Conservation (phyloP, 495 filamentous ascomycete genomes). For the Hypoxylon rickii region DNA sequence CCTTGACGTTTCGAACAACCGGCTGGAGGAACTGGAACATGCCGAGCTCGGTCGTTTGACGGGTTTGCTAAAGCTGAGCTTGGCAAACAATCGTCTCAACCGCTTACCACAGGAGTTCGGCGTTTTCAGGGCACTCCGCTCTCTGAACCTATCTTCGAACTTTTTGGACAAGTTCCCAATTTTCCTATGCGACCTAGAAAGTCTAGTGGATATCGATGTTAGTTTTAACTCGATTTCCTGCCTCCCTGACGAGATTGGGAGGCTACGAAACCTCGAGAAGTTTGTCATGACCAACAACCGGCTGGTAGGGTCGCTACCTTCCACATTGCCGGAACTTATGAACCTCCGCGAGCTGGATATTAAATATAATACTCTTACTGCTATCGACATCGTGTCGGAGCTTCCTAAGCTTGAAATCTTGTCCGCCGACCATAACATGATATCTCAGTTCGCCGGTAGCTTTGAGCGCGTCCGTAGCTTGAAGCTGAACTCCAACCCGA, state of each 20-base stretch:
- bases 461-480: conserved; percentile 84
- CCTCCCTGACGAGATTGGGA: conserved; percentile 77
- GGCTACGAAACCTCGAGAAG: conserved; percentile 77
- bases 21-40: conserved; percentile 82
- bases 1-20: conserved; percentile 94
- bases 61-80: conserved; percentile 84
- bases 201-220: conserved; percentile 89
- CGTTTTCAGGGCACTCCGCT: conserved; percentile 73
- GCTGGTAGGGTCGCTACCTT: conserved; percentile 71
- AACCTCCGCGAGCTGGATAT: conserved; percentile 92
- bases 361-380: conserved; percentile 84
- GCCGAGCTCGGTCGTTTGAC: conserved; percentile 64
- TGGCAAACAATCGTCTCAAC: conserved; percentile 88
- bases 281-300: conserved; percentile 96
- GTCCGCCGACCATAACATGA: conserved; percentile 84
- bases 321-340: conserved; percentile 67
- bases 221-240: conserved; percentile 89
- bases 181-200: conserved; percentile 79
- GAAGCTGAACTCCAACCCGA: conserved; percentile 86
- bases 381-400: conserved; percentile 80
- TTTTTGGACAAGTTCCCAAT: conserved; percentile 81
- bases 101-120: conserved; percentile 79
- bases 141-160: conserved; percentile 90
- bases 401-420: conserved; percentile 87
- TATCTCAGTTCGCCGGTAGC: conserved; percentile 83